These are phyloP conservation scores for apple (Malus domestica) DNA, from an alignment of 306 rosid species.

Conservation along the genomic window DNA sequence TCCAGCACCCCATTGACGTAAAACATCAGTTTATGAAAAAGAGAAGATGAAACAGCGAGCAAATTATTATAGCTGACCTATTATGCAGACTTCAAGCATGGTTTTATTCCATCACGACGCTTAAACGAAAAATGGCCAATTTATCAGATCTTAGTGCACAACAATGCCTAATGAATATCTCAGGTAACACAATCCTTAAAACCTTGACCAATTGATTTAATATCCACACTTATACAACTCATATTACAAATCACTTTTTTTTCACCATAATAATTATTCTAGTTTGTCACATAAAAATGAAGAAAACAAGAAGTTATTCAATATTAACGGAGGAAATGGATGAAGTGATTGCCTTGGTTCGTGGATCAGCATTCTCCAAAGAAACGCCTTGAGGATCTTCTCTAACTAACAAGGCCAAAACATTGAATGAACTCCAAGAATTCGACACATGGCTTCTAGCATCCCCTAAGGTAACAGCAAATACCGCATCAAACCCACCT, in stretches of 20 bases:
- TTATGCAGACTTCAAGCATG: too few species aligned
- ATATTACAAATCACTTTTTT: not conserved
- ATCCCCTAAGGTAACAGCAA: constrained; percentile 75
- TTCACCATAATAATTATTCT: not conserved
- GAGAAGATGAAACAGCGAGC: too few species aligned
- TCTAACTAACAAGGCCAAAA: constrained; percentile 81
- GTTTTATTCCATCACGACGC: too few species aligned
- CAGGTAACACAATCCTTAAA: too few species aligned
- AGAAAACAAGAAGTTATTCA: constrained; percentile 19
- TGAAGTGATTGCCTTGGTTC: constrained; percentile 62
- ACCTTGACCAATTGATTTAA: not conserved
- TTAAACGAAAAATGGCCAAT: too few species aligned
- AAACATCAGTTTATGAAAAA: too few species aligned
- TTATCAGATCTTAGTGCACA: too few species aligned
- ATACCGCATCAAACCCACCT: constrained; percentile 95
- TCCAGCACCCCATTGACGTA: too few species aligned
- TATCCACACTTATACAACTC: not conserved
- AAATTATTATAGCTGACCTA: too few species aligned
- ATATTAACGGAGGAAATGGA: constrained; percentile 64
- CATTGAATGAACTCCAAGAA: constrained; percentile 53
- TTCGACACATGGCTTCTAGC: constrained; percentile 46
- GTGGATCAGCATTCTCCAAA: constrained; percentile 70
- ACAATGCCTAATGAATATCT: too few species aligned
- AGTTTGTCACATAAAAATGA: not conserved
- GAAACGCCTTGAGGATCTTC: constrained; percentile 91